Conservation (phyloP, 257 asterid genomes). For the Fraxinus americana region DNA sequence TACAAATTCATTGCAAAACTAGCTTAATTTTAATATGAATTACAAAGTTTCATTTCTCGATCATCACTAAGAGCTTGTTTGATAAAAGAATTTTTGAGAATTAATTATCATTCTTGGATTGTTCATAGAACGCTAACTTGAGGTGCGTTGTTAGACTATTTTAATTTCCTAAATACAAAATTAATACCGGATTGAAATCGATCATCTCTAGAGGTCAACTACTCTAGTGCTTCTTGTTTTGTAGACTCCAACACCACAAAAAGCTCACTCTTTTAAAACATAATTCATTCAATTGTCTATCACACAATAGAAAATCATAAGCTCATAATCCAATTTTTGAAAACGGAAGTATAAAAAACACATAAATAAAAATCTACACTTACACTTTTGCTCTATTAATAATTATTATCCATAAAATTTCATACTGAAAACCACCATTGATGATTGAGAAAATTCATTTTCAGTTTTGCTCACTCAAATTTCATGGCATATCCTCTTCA, state of each 20-base stretch:
- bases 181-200: background rate
- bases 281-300: slow-evolving; percentile 36
- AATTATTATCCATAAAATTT: slow-evolving; percentile 32
- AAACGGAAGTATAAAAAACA: slow-evolving; percentile 22
- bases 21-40: no score
- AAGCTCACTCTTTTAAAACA: slow-evolving; percentile 20
- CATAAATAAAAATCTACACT: slow-evolving; percentile 42
- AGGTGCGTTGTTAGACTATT: no score
- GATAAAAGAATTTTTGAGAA: no score
- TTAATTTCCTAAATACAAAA: no score
- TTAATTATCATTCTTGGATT: no score
- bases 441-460: slow-evolving; percentile 26
- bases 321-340: slow-evolving; percentile 18
- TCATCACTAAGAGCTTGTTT: no score
- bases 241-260: background rate
- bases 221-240: background rate
- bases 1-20: no score
- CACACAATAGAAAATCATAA: slow-evolving; percentile 28
- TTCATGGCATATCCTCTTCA: slow-evolving; percentile 60
- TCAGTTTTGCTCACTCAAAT: background rate
- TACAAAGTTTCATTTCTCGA: no score
- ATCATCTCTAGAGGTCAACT: background rate
- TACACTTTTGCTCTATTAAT: slow-evolving; percentile 22
- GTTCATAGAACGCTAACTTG: no score
- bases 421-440: slow-evolving; percentile 32